These are phyloP conservation scores for Gillenia trifoliata DNA, from an alignment of 306 rosid genomes.

Conservation along the genomic window DNA sequence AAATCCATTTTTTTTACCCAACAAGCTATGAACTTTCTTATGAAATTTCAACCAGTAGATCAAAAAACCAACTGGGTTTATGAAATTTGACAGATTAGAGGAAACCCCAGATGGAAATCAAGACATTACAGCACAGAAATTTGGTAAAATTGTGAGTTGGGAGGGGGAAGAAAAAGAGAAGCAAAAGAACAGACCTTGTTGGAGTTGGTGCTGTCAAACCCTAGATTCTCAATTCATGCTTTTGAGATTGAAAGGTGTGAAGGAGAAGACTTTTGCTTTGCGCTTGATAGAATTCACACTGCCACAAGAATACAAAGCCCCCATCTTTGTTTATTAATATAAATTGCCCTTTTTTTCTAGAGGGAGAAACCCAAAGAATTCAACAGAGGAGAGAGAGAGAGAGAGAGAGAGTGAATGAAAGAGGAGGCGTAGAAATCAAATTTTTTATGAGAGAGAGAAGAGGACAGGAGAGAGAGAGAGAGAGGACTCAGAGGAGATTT, in stretches of 20 bases:
- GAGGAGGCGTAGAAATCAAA: not conserved
- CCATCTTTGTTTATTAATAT: constrained; percentile 34
- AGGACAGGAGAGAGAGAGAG: constrained; percentile 7
- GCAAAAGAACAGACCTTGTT: constrained; percentile 60
- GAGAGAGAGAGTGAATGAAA: constrained; percentile 9
- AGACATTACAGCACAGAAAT: constrained; percentile 13
- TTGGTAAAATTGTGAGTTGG: constrained; percentile 23
- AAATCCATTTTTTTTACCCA: constrained; percentile 36
- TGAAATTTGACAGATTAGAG: not conserved
- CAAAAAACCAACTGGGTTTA: constrained; percentile 30
- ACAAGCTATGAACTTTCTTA: constrained; percentile 16
- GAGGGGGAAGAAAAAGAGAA: constrained; percentile 17
- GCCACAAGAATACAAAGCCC: constrained; percentile 54
- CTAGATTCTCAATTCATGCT: constrained; percentile 74
- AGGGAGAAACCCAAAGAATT: constrained; percentile 6
- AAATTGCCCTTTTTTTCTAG: not conserved
- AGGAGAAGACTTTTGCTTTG: constrained; percentile 55
- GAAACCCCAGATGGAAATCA: constrained; percentile 22
- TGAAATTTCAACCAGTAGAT: constrained; percentile 27
- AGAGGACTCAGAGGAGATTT: too few species aligned
- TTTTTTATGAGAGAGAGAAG: not conserved
- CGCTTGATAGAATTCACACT: constrained; percentile 58
- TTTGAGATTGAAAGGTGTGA: constrained; percentile 71
- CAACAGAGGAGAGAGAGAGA: not conserved
- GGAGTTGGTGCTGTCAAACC: constrained; percentile 62